Evolutionary conservation across 2,329 filamentous ascomycete species (phyloP).

Genomic region (Stemphylium lycopersici): DNA sequence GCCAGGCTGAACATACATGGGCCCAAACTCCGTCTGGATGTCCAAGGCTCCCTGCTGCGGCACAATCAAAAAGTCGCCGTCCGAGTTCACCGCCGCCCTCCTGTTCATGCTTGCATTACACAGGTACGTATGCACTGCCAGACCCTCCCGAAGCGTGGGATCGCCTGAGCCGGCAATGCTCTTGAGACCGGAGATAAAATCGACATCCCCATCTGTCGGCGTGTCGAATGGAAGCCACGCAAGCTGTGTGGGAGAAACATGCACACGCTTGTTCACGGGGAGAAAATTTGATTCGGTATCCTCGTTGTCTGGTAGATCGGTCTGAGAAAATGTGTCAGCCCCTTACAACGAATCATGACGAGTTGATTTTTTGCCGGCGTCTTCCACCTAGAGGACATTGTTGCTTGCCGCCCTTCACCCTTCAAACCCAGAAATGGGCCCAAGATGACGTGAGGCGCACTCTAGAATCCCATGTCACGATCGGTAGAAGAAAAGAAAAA

Average conservation of each 20-base stretch:
- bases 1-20: constrained; percentile 74
- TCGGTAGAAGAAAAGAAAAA: background rate
- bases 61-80: constrained; percentile 79
- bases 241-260: constrained; percentile 46
- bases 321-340: constrained; percentile 38
- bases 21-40: constrained; percentile 78
- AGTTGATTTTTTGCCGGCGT: background rate
- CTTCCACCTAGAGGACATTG: background rate
- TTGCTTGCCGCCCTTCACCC: background rate
- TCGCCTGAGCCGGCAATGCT: constrained; percentile 49
- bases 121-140: constrained; percentile 45
- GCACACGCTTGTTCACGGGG: constrained; percentile 44
- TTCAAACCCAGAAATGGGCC: background rate
- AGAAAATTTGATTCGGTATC: constrained; percentile 47
- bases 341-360: constrained; percentile 4
- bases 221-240: constrained; percentile 48
- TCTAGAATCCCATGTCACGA: background rate
- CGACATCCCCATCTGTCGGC: constrained; percentile 38
- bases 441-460: constrained; percentile 2
- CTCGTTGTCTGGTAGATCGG: constrained; percentile 43
- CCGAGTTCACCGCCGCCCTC: constrained; percentile 61
- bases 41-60: constrained; percentile 76
- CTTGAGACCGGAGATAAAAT: constrained; percentile 45
- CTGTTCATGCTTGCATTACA: constrained; percentile 46
- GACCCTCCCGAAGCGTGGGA: constrained; percentile 45